Evolutionary conservation across 208 protist species (phyloP).

Genomic region (Leishmania major): DNA sequence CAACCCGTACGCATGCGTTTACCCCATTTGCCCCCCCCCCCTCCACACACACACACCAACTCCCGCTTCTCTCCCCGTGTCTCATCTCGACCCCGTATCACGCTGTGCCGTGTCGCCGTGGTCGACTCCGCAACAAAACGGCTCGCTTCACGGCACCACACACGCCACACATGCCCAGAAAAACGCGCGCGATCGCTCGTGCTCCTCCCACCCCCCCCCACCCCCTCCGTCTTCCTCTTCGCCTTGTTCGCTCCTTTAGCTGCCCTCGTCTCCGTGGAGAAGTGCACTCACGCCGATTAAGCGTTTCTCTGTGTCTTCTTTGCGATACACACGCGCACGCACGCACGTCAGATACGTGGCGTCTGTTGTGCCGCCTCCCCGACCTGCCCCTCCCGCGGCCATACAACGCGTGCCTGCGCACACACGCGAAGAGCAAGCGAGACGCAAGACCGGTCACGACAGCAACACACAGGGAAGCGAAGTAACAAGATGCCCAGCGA

Average conservation of each 20-base stretch:
- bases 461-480: neutral
- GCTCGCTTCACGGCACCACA: neutral
- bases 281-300: too few species aligned
- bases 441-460: neutral
- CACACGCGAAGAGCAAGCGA: neutral
- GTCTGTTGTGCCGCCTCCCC: neutral
- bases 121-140: neutral
- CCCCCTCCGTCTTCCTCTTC: neutral
- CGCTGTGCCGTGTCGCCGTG: neutral
- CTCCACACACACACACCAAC: neutral
- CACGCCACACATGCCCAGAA: too few species aligned
- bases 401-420: neutral
- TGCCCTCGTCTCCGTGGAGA: neutral
- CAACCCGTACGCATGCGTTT: neutral
- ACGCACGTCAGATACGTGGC: neutral
- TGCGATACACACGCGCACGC: neutral
- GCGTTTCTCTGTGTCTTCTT: too few species aligned
- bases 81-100: neutral
- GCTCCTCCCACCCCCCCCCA: neutral
- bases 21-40: neutral
- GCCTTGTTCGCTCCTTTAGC: neutral
- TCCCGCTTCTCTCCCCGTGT: neutral
- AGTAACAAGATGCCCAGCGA: conserved; percentile 20
- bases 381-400: neutral
- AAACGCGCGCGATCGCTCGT: neutral